phyloP scores from a whole-genome alignment of 495 filamentous ascomycete species.

The Penicillium antarcticum region DNA sequence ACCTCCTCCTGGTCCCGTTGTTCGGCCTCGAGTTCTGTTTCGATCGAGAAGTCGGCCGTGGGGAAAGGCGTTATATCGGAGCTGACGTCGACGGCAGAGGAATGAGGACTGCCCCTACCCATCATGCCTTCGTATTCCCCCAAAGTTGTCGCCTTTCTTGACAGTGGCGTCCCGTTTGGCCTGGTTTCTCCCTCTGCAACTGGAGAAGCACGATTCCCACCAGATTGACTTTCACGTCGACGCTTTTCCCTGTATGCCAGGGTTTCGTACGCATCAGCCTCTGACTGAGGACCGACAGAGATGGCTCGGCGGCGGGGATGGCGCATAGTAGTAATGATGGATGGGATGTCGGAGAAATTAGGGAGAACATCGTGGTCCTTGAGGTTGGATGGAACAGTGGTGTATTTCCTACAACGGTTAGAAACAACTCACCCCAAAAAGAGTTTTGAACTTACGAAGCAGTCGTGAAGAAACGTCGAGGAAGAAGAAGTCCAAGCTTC shows the following conservation, averaged over 20 bases:
- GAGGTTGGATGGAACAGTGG: slow-evolving; percentile 70
- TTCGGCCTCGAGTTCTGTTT: slow-evolving; percentile 15
- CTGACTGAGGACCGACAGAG: slow-evolving; percentile 90
- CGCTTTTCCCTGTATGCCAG: slow-evolving; percentile 86
- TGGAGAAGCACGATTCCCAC: slow-evolving; percentile 25
- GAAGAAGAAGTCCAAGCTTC: slow-evolving; percentile 69
- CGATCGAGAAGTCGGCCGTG: slow-evolving; percentile 18
- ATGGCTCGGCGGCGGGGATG: slow-evolving; percentile 78
- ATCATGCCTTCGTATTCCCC: slow-evolving; percentile 69
- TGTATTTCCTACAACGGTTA: slow-evolving; percentile 62
- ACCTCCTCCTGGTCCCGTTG: slow-evolving; percentile 71
- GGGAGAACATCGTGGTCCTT: slow-evolving; percentile 86
- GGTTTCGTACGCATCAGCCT: slow-evolving; percentile 93
- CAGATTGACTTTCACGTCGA: slow-evolving; percentile 67
- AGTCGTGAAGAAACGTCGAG: slow-evolving; percentile 83
- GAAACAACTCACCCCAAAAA: neutral
- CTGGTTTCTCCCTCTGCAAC: slow-evolving; percentile 16
- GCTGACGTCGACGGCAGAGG: slow-evolving; percentile 23
- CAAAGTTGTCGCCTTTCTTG: slow-evolving; percentile 40
- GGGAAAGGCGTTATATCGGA: slow-evolving; percentile 26
- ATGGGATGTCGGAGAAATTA: slow-evolving; percentile 76
- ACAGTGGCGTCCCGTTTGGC: slow-evolving; percentile 13
- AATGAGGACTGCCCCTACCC: slow-evolving; percentile 49
- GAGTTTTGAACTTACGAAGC: slow-evolving; percentile 60
- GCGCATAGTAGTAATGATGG: slow-evolving; percentile 71